Evolutionary conservation across 192 early-diverging fungal species (phyloP).

Genomic region (Jimgerdemannia flammicorona): DNA sequence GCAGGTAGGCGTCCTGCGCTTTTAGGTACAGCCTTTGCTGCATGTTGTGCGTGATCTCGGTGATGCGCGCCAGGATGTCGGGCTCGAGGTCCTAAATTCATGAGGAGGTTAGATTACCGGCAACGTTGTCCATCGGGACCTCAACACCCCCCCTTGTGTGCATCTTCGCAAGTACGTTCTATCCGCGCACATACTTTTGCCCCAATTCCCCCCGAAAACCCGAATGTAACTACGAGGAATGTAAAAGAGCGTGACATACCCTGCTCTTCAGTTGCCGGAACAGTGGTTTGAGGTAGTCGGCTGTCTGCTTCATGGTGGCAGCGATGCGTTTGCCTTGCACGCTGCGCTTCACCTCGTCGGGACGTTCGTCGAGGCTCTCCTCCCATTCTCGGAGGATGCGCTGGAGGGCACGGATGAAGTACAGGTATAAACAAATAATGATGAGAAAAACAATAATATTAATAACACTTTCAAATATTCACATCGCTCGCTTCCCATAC

Average conservation of each 20-base stretch:
- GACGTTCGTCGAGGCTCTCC: slow-evolving; percentile 63
- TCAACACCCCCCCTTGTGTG: too few species aligned
- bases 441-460: not conserved
- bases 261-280: slow-evolving; percentile 79
- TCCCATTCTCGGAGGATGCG: slow-evolving; percentile 87
- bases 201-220: too few species aligned
- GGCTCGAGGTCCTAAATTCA: slow-evolving; percentile 53
- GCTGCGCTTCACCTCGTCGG: slow-evolving; percentile 76
- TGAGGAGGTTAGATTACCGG: too few species aligned
- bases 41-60: slow-evolving; percentile 86
- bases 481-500: not conserved
- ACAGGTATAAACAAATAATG: not conserved
- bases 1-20: slow-evolving; percentile 92
- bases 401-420: slow-evolving; percentile 8
- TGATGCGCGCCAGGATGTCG: slow-evolving; percentile 86
- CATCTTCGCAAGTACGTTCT: too few species aligned
- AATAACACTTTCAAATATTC: not conserved
- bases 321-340: slow-evolving; percentile 77
- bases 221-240: too few species aligned
- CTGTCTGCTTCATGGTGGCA: slow-evolving; percentile 80
- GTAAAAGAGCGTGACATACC: slow-evolving; percentile 6
- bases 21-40: slow-evolving; percentile 85
- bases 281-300: slow-evolving; percentile 90
- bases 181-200: too few species aligned
- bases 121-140: too few species aligned